Base-by-base conservation (phyloP, 345 rosid genomes). In the Boechera divaricarpa region DNA sequence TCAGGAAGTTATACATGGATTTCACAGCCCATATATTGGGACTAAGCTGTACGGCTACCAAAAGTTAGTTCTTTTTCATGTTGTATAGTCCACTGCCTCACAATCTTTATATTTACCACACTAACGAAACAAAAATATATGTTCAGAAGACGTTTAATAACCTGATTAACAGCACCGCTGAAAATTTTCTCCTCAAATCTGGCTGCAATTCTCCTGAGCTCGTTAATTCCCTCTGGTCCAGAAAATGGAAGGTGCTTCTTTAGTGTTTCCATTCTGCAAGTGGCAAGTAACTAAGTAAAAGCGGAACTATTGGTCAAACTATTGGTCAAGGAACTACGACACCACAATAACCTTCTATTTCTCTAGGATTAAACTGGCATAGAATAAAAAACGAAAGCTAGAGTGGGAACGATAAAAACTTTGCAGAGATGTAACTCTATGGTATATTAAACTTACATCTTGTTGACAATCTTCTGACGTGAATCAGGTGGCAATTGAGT, bases 161-260 rank as follows among this genome's bases (percentile, higher is more conserved):
- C 98, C 98, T 77, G 96, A 81, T 82, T 85, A 44, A 63, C 45
- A 61, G 98, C 97, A 61, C 86, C 86, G 7, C 81, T 82, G 73
- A 81, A 92, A 55, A 76, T 88, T 83, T 85, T 92, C 72, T 92
- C 94, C 89, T 95, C 99, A 31, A 91, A 92, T 75, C 91, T 81
- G 52, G 73, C 84, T 51, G 94, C 97, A 70, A 91, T 86, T 75
- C 90, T 89, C 79, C 79, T 86, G 45, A 90, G 90, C 77, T 89
- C 97, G 45, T 80, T 79, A 9, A 89, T 64, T 63, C 93, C 97
- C 15, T 88, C 97, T 26, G 84, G 80, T 8, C 90, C 92, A 82
- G 97, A 85, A 81, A 80, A 81, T 38, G 93, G 92, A 65, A 91
- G 87, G 69, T 81, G 90, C 69, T 82, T 82, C 85, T 83, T 87